A percentile compares a stretch with the other conserved stretches of the same genome.
These are phyloP conservation scores for Kwoniella dejecticola DNA, from an alignment of 768 basidiomycete genomes.

Conservation along the genomic window DNA sequence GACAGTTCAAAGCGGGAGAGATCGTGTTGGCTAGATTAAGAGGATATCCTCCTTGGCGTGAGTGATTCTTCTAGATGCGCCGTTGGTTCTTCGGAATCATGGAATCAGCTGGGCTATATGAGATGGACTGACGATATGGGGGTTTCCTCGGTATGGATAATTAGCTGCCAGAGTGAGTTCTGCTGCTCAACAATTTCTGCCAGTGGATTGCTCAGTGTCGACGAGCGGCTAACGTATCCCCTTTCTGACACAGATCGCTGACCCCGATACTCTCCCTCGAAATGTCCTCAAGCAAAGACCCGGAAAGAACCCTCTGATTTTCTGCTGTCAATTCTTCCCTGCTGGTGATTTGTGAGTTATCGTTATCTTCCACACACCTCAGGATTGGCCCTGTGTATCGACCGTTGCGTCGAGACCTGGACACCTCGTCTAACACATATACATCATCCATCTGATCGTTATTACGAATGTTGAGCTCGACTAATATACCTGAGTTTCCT, in stretches of 20 bases:
- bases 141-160: neutral
- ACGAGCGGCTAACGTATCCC: too few relatives aligned
- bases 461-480: too few relatives aligned
- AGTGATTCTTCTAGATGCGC: slow-evolving; percentile 54
- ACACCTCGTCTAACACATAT: neutral
- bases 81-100: neutral
- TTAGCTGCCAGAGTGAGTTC: slow-evolving; percentile 45
- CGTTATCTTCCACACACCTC: neutral
- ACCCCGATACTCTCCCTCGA: slow-evolving; percentile 67
- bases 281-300: slow-evolving; percentile 73
- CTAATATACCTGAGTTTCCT: slow-evolving; percentile 13
- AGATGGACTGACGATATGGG: too few relatives aligned
- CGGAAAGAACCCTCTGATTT: slow-evolving; percentile 68
- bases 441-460: too few relatives aligned
- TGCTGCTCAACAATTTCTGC: too few relatives aligned
- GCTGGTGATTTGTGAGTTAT: slow-evolving; percentile 83
- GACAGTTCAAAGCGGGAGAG: slow-evolving; percentile 69
- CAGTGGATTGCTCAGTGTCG: too few relatives aligned
- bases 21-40: slow-evolving; percentile 89
- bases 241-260: slow-evolving; percentile 80
- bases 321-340: slow-evolving; percentile 87
- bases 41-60: slow-evolving; percentile 95
- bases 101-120: too few relatives aligned
- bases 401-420: too few relatives aligned
- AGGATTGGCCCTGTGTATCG: neutral